phyloP scores from a whole-genome alignment of 2,329 filamentous ascomycete genomes.

The Trichoderma aggressivum region DNA sequence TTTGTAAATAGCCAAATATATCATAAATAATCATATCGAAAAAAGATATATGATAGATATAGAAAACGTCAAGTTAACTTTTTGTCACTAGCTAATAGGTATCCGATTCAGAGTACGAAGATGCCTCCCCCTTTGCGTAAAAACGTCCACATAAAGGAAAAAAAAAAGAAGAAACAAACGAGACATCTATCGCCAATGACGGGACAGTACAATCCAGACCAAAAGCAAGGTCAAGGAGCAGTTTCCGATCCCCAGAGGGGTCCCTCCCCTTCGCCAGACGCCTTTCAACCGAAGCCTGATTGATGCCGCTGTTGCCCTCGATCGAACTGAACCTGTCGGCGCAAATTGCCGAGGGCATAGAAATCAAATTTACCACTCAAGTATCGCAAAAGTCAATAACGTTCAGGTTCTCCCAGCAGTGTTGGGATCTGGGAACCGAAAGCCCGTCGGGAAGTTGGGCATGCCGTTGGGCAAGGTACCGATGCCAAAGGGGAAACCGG shows the following conservation, averaged over 20 bases:
- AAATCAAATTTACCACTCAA: background rate
- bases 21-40: background rate
- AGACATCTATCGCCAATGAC: background rate
- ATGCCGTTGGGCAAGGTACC: constrained; percentile 41
- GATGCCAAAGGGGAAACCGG: constrained; percentile 39
- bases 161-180: background rate
- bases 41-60: background rate
- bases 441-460: constrained; percentile 41
- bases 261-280: constrained; percentile 8
- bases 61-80: background rate
- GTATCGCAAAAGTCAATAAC: background rate
- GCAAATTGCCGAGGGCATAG: background rate
- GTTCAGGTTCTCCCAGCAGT: constrained; percentile 19
- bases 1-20: background rate
- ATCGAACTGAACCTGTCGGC: background rate
- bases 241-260: background rate
- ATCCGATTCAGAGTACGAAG: background rate
- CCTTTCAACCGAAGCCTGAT: constrained; percentile 6
- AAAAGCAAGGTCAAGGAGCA: background rate
- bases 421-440: constrained; percentile 37
- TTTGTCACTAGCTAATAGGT: background rate
- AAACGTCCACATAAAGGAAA: background rate
- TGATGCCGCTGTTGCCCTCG: constrained; percentile 7
- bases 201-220: background rate
- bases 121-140: background rate